Evolutionary conservation across 352 stramenopile genomes (phyloP), one percentile per base, ranked within the genome.

Genomic region (Pythium dissotocum): DNA sequence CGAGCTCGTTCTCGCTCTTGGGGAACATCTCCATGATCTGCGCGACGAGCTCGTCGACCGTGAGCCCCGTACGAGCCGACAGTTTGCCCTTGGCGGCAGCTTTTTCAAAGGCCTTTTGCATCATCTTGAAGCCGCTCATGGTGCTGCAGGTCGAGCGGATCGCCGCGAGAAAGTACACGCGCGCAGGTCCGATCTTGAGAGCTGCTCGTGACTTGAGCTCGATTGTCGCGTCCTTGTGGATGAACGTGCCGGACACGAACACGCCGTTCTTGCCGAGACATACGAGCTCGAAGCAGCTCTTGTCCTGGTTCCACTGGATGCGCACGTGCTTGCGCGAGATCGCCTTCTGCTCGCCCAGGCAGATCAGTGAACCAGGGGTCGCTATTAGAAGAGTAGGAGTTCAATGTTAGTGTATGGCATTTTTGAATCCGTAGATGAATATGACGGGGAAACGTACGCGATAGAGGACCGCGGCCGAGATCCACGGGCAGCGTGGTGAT

Each of bases 211-310:
- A 89, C 10, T 69, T 73, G 14, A 95, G 70, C 32, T 84, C 85
- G 54, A 95, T 64, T 13, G 75, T 90, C 59, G 85, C 73, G 69
- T 92, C 87, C 73, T 94, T 94, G 40, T 75, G 58, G 35, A 95
- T 74, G 58, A 82, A 88, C 55, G 82, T 85, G 61, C 87, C 87
- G 38, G 78, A 75, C 14, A 78, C 84, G 53, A 88, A 92, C 56
- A 95, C 77, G 24, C 85, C 85, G 69, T 95, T 95, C 73, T 95
- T 95, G 57, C 87, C 87, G 6, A 95, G 69, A 69, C 85, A 91
- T 48, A 81, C 67, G 44, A 95, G 52, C 70, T 95, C 83, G 54
- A 95, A 93, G 71, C 81, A 84, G 60, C 82, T 83, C 59, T 90
- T 85, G 18, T 77, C 78, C 49, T 83, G 72, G 55, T 83, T 94